Evolutionary conservation across 2,329 filamentous ascomycete genomes (phyloP), one percentile per base, ranked within the genome.

Genomic region (Coleophoma eucalyptorum): DNA sequence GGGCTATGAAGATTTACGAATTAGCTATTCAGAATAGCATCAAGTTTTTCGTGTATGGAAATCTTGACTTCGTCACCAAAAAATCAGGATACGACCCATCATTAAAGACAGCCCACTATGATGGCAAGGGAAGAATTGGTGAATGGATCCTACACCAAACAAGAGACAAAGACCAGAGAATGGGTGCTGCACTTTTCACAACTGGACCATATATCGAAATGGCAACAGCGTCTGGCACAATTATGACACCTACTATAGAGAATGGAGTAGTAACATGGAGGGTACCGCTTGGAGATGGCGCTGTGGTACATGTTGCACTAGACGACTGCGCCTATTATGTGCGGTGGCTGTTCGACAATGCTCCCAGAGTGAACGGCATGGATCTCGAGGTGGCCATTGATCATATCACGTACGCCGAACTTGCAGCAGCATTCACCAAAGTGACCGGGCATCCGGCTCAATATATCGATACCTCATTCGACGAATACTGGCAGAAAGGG

Each of bases 61-160:
- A 74, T 49, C 65, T 81, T 10, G 77, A 80, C 55, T 79, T 73
- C 52, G 67, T 58, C 1, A 70, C 71, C 51, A 77, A 78, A 65
- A 73, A 75, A 58, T 63, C 66, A 37, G 72, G 71, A 0, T 80
- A 73, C 52, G 65, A 75, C 40, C 66, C 72, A 0, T 67, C 70
- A 46, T 73, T 72, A 54, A 68, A 74, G 11, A 61, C 61, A 1
- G 77, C 76, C 1, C 77, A 80, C 62, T 77, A 77, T 51, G 74
- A 74, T 56, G 67, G 64, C 18, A 75, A 76, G 60, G 73, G 75
- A 10, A 60, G 74, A 11, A 56, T 77, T 6, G 71, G 64, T 1
- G 67, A 75, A 51, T 75, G 69, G 70, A 68, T 77, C n/a, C 56
- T 74, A 6, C 59, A 62, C 18, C 73, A 76, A 58, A 72, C 72